Evolutionary conservation across 192 early-diverging fungal genomes (phyloP).

Genomic region (Dissophora ornata): DNA sequence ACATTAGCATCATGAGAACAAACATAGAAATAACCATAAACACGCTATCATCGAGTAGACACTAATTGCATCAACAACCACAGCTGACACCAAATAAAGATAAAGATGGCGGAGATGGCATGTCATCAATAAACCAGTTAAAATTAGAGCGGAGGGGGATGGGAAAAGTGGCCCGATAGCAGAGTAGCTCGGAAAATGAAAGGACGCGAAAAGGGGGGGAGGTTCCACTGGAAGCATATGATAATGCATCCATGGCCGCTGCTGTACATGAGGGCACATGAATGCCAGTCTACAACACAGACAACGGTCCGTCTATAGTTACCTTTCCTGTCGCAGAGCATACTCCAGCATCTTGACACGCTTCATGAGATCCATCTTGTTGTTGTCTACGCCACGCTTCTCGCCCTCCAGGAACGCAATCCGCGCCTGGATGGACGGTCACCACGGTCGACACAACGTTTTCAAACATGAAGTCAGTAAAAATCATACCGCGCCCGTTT

Average conservation of each 20-base stretch:
- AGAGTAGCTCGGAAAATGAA: background rate
- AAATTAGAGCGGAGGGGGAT: background rate
- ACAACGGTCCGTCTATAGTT: slow-evolving; percentile 20
- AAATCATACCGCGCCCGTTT: no score
- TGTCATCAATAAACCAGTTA: background rate
- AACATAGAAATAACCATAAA: slow-evolving; percentile 12
- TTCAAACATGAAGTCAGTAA: no score
- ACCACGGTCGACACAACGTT: no score
- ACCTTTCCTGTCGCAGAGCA: slow-evolving; percentile 82
- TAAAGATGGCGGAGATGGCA: background rate
- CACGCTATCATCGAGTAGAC: background rate
- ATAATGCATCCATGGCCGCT: background rate
- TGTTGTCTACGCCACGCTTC: slow-evolving; percentile 76
- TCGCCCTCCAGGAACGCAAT: slow-evolving; percentile 84
- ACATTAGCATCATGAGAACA: slow-evolving; percentile 33
- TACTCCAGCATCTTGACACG: slow-evolving; percentile 90
- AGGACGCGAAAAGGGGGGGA: slow-evolving; percentile 6
- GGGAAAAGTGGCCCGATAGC: slow-evolving; percentile 5
- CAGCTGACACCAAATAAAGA: slow-evolving; percentile 18
- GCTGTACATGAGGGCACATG: background rate
- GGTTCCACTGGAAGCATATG: slow-evolving; percentile 17
- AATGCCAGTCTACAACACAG: no score
- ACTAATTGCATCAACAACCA: background rate
- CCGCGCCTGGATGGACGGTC: no score
- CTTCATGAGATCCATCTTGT: slow-evolving; percentile 78